phyloP scores from a whole-genome alignment of 768 basidiomycete species.

The Cantharellus cinnabarinus region DNA sequence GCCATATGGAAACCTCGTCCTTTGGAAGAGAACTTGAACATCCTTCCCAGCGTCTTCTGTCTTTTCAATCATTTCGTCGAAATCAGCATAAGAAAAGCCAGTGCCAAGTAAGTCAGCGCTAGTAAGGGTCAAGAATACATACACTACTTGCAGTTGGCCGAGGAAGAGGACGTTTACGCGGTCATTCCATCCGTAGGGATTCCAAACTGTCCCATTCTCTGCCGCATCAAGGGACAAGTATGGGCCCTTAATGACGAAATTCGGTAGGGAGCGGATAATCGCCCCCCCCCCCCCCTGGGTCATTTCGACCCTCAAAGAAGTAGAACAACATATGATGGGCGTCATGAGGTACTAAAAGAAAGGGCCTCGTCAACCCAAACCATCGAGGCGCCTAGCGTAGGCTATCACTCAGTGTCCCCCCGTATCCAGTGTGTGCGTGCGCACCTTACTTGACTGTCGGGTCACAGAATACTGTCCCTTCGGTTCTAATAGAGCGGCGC shows the following conservation, averaged over 20 bases:
- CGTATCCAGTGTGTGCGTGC: no score
- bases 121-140: conserved; percentile 14
- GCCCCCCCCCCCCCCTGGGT: conserved; percentile 21
- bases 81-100: conserved; percentile 52
- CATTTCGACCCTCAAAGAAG: conserved; percentile 44
- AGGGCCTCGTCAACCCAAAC: no score
- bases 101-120: conserved; percentile 40
- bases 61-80: conserved; percentile 45
- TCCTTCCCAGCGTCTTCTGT: conserved; percentile 68
- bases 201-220: conserved; percentile 5
- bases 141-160: conserved; percentile 23
- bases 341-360: background rate
- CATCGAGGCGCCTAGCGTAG: background rate
- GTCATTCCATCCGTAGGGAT: conserved; percentile 20
- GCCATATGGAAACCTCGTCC: conserved; percentile 51
- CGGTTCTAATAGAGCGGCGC: no score
- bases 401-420: background rate
- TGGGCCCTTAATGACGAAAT: background rate
- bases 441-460: background rate
- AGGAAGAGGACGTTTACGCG: conserved; percentile 25
- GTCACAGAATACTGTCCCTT: no score
- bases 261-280: conserved; percentile 8
- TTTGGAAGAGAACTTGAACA: conserved; percentile 45
- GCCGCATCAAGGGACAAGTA: background rate
- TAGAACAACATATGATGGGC: conserved; percentile 40